Conservation (phyloP, 1,284 basidiomycete genomes). For the Microbotryomycetes sp. region DNA sequence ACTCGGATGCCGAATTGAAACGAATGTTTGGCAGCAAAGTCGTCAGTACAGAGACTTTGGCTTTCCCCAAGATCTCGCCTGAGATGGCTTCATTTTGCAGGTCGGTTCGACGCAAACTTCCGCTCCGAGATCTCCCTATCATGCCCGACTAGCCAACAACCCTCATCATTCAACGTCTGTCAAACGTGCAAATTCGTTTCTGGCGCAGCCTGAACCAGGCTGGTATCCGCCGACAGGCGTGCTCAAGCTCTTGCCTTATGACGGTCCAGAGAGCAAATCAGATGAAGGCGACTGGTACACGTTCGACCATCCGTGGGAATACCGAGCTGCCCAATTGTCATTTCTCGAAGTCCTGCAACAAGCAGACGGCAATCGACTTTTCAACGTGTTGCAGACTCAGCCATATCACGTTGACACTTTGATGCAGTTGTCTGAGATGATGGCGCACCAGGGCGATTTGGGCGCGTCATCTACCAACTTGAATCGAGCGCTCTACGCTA, state of each 20-base stretch:
- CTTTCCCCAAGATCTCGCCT: background rate
- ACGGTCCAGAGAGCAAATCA: conserved; percentile 10
- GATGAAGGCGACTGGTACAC: conserved; percentile 70
- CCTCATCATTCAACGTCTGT: conserved; percentile 34
- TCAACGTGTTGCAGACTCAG: conserved; percentile 46
- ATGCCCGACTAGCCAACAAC: conserved; percentile 34
- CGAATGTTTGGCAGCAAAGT: conserved; percentile 88
- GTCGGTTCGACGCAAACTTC: conserved; percentile 9
- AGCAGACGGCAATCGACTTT: conserved; percentile 44
- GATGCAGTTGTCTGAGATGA: conserved; percentile 61
- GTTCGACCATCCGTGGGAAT: conserved; percentile 72
- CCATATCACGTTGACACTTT: conserved; percentile 85
- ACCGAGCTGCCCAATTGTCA: conserved; percentile 66
- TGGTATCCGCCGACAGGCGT: conserved; percentile 45
- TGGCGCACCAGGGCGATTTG: conserved; percentile 35
- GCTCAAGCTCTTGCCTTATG: conserved; percentile 50
- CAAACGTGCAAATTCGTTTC: conserved; percentile 32
- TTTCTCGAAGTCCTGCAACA: conserved; percentile 55
- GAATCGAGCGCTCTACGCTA: conserved; percentile 77
- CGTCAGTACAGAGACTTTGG: conserved; percentile 48
- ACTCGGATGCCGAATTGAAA: conserved; percentile 77
- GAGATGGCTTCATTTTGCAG: background rate
- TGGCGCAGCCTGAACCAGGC: conserved; percentile 38
- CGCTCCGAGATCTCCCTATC: conserved; percentile 30
- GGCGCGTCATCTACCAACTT: conserved; percentile 73